These are phyloP conservation scores for Phytopythium oedochilum DNA, from an alignment of 352 stramenopile genomes.

Conservation along the genomic window DNA sequence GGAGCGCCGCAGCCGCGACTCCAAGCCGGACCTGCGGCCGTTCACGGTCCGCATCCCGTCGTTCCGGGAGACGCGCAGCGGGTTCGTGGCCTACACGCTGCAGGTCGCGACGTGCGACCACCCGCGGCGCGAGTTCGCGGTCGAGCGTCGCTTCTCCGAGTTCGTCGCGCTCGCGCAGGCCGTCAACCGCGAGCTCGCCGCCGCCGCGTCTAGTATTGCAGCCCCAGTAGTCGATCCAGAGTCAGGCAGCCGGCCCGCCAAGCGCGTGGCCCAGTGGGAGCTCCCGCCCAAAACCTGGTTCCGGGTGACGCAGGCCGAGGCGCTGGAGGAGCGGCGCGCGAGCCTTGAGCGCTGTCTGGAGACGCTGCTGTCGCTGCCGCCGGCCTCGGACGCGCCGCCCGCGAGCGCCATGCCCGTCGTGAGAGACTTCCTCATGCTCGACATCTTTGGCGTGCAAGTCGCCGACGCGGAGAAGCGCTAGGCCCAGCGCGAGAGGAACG, in stretches of 20 bases:
- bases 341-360: slow-evolving; percentile 54
- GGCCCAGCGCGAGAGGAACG: background rate
- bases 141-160: slow-evolving; percentile 76
- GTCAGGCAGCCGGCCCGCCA: slow-evolving; percentile 8
- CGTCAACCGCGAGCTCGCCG: slow-evolving; percentile 35
- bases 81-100: slow-evolving; percentile 64
- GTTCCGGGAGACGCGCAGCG: slow-evolving; percentile 62
- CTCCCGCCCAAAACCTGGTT: slow-evolving; percentile 82
- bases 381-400: slow-evolving; percentile 7
- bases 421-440: slow-evolving; percentile 78
- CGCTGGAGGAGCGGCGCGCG: slow-evolving; percentile 56
- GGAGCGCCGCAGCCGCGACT: background rate
- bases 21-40: slow-evolving; percentile 14
- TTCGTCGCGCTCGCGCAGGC: slow-evolving; percentile 55
- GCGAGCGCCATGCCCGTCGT: slow-evolving; percentile 32
- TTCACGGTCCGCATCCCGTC: slow-evolving; percentile 54
- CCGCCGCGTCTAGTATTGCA: background rate
- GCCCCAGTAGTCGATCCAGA: slow-evolving; percentile 2
- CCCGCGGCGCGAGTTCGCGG: slow-evolving; percentile 34
- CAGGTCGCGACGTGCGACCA: slow-evolving; percentile 31
- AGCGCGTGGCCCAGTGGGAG: slow-evolving; percentile 40
- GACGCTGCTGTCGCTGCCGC: slow-evolving; percentile 33
- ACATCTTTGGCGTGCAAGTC: slow-evolving; percentile 70
- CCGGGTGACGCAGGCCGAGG: slow-evolving; percentile 48
- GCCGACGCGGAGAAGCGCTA: slow-evolving; percentile 46